Base-by-base conservation (phyloP, 306 rosid genomes). In the Prunus fruticosa region DNA sequence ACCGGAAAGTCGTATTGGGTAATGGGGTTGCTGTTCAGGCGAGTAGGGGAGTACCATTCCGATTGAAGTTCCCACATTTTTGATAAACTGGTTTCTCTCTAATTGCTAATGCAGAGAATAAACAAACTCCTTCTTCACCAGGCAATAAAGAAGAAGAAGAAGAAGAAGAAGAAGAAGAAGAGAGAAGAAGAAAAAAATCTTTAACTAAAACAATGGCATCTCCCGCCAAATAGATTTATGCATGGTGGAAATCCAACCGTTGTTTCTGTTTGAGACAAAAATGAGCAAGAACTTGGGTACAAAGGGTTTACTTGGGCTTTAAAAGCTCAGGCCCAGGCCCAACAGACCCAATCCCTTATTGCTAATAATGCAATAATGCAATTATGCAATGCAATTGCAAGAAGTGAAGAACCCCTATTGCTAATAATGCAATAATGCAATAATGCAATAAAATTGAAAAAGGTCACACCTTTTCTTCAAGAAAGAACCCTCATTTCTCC, bases 21-120 rank as follows among this genome's bases (percentile, higher is more conserved):
- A 56, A 76, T 62, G 73, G 90, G 89, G 76, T 50, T 63, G 82
- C 80, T 85, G 68, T 81, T 85, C 28, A 86, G 91, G 76, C 90
- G 88, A 73, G 62, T 89, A 47, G 97, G 97, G 61, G 92, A 87
- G 82, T 76, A 88, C 96, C 97, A 88, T 81, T 88, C 93, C 15
- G 81, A 50, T 11, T 87, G 88, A 78, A 86, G 77, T 75, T 86
- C 84, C 90, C 82, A 69, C 97, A 92, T 88, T 45, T 67, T 72
- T 46, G 27, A 19, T 23, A 22, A 34, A 10, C 45, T 13, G 20
- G 62, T 43, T 32, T 11, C 5, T 54, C 34, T 27, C 20, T 20
- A 19, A 13, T 3, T 28, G 23, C 47, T 3, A 8, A 20, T 32
- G 15, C n/a, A 63, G 19, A 64, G 4, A 32, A 32, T 8, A 43